Percentiles rank a stretch among this genome's conserved stretches.
These are phyloP conservation scores for Cladophialophora chaetospira DNA, from an alignment of 2,329 filamentous ascomycete genomes.

Conservation along the genomic window DNA sequence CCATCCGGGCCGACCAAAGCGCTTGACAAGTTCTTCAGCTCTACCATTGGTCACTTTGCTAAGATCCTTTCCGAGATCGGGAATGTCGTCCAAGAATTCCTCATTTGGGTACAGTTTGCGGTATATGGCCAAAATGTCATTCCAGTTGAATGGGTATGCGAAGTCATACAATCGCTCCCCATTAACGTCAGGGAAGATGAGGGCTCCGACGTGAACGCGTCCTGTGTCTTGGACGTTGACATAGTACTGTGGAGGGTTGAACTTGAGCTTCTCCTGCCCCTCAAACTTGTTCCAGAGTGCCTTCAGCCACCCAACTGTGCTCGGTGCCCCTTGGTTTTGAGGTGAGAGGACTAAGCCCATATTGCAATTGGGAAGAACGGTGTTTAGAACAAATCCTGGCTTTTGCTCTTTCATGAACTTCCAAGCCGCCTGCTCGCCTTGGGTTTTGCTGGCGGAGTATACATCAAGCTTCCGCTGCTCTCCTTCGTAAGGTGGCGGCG, in stretches of 20 bases:
- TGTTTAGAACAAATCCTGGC: slow-evolving; percentile 35
- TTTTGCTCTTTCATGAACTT: slow-evolving; percentile 40
- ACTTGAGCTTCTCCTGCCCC: slow-evolving; percentile 40
- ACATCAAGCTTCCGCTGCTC: slow-evolving; percentile 36
- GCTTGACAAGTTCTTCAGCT: slow-evolving; percentile 25
- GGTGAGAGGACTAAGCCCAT: slow-evolving; percentile 23
- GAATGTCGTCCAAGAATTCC: slow-evolving; percentile 33
- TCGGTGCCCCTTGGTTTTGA: slow-evolving; percentile 22
- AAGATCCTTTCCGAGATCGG: slow-evolving; percentile 22
- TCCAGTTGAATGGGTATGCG: slow-evolving; percentile 51
- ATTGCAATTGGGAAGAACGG: slow-evolving; percentile 28
- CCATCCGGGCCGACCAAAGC: slow-evolving; percentile 23
- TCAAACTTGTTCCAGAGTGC: slow-evolving; percentile 43
- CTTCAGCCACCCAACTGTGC: slow-evolving; percentile 25
- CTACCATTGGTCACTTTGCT: slow-evolving; percentile 21
- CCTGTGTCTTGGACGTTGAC: slow-evolving; percentile 53
- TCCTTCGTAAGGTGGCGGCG: slow-evolving; percentile 39
- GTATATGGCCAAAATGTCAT: slow-evolving; percentile 43
- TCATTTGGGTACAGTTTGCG: slow-evolving; percentile 42
- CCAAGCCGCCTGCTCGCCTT: slow-evolving; percentile 45
- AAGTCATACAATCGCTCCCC: slow-evolving; percentile 59
- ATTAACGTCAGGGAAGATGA: slow-evolving; percentile 49
- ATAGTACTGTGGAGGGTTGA: slow-evolving; percentile 33
- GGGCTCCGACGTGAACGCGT: slow-evolving; percentile 55
- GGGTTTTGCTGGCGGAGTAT: slow-evolving; percentile 46